Conservation (phyloP, 805 yeast species). For the Hanseniaspora nectarophila region DNA sequence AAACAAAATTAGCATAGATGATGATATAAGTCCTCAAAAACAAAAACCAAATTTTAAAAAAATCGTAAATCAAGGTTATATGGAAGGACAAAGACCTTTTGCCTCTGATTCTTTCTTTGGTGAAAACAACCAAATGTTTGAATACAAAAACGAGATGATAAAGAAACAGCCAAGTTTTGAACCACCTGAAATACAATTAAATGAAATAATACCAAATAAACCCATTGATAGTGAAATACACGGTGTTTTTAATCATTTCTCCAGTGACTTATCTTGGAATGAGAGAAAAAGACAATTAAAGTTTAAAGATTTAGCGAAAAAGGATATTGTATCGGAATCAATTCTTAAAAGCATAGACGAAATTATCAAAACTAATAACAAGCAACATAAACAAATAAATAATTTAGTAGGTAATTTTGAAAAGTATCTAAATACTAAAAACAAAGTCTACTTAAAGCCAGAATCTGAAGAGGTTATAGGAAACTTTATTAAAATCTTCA, state of each 20-base stretch:
- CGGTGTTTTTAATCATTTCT: slow-evolving; percentile 3
- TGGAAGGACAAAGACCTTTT: background rate
- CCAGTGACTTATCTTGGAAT: slow-evolving; percentile 1
- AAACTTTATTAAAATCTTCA: slow-evolving; percentile 1
- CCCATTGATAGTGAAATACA: background rate
- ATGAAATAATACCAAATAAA: background rate
- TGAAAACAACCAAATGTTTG: background rate
- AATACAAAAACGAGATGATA: background rate
- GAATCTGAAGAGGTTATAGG: background rate
- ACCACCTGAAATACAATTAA: background rate
- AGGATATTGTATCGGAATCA: slow-evolving; percentile 3
- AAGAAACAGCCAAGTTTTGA: background rate
- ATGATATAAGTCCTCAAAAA: background rate
- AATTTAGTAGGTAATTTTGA: background rate
- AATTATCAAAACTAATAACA: background rate
- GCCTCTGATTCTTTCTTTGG: background rate
- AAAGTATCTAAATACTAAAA: background rate
- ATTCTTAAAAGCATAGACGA: slow-evolving; percentile 8
- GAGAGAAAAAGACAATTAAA: slow-evolving; percentile 7
- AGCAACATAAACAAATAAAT: background rate
- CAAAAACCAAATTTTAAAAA: background rate
- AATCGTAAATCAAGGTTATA: background rate
- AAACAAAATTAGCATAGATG: slow-evolving; percentile 1
- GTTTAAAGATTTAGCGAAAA: background rate
- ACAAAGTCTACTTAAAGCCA: slow-evolving; percentile 1